phyloP scores from a whole-genome alignment of 1,139 yeast species.

The Saccharomycopsis phalli region DNA sequence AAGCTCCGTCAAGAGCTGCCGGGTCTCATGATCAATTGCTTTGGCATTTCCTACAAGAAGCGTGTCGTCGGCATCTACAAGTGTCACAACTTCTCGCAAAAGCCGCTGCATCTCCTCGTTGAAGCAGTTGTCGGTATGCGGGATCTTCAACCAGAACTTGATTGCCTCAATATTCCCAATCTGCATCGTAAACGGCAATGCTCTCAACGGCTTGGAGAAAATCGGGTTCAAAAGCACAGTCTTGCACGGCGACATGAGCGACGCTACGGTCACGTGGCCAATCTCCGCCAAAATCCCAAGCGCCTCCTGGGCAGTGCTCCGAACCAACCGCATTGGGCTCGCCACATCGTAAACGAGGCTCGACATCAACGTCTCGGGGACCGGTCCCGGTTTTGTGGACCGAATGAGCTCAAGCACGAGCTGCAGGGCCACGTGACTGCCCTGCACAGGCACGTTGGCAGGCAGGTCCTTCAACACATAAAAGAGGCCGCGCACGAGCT shows the following conservation, averaged over 20 bases:
- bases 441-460: slow-evolving; percentile 75
- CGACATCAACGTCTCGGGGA: slow-evolving; percentile 48
- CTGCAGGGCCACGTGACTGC: slow-evolving; percentile 60
- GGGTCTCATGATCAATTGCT: slow-evolving; percentile 75
- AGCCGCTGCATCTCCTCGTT: slow-evolving; percentile 83
- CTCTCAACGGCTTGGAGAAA: slow-evolving; percentile 92
- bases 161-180: slow-evolving; percentile 97
- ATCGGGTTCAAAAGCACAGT: slow-evolving; percentile 81
- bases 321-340: slow-evolving; percentile 73
- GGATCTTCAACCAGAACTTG: slow-evolving; percentile 75
- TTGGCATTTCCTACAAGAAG: slow-evolving; percentile 83
- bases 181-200: slow-evolving; percentile 97
- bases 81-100: slow-evolving; percentile 80
- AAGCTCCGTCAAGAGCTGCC: slow-evolving; percentile 77
- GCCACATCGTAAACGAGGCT: slow-evolving; percentile 88
- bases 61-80: slow-evolving; percentile 97
- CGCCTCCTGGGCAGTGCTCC: slow-evolving; percentile 74
- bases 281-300: slow-evolving; percentile 60
- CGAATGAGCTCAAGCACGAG: slow-evolving; percentile 55
- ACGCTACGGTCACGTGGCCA: slow-evolving; percentile 59
- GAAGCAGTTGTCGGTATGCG: slow-evolving; percentile 73
- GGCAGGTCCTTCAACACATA: slow-evolving; percentile 91
- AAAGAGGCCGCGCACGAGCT: slow-evolving; percentile 75
- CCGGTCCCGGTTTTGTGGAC: no score
- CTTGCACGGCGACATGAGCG: slow-evolving; percentile 75